Evolutionary conservation across 2,329 filamentous ascomycete species (phyloP), one percentile per base, ranked within the genome.

Genomic region (Purpureocillium lavendulum): DNA sequence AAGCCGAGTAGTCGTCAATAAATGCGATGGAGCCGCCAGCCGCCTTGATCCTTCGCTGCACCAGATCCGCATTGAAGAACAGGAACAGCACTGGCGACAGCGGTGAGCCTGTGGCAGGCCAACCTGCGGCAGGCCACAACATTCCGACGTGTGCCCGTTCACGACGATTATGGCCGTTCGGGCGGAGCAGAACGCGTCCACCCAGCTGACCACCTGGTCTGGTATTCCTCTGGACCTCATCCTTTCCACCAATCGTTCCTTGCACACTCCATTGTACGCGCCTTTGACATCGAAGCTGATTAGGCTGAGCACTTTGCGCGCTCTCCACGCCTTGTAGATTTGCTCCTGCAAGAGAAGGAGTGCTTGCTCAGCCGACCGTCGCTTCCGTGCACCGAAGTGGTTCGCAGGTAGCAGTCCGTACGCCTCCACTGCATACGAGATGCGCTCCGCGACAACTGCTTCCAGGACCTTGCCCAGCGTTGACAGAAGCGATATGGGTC

Each of bases 201-300:
- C 42, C 49, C 40, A 54, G 6, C 21, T 18, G 4, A 48, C 17
- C 31, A 50, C 37, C 3, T 24, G 17, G 13, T 36, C 13, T n/a
- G n/a, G n/a, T n/a, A n/a, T n/a, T n/a, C n/a, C n/a, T n/a, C 9
- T 45, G 52, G 13, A 58, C 30, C n/a, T 30, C 24, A 51, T 21
- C 33, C 47, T 46, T 35, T 48, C 37, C 31, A 49, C 26, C 7
- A 49, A 39, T 45, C 56, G 40, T 35, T 59, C 50, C 40, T 60
- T 60, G 28, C 45, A 60, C 14, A 66, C 58, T 13, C 62, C 52
- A 37, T 66, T 65, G 42, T 61, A 65, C 38, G 58, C 61, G 15
- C 62, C 60, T 44, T 66, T 64, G 4, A 66, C 49, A 45, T 66
- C 56, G 38, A 65, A 65, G 40, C 53, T 59, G 34, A 61, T 46